Evolutionary conservation across 1,284 basidiomycete genomes (phyloP).

Genomic region (Caloboletus firmus): DNA sequence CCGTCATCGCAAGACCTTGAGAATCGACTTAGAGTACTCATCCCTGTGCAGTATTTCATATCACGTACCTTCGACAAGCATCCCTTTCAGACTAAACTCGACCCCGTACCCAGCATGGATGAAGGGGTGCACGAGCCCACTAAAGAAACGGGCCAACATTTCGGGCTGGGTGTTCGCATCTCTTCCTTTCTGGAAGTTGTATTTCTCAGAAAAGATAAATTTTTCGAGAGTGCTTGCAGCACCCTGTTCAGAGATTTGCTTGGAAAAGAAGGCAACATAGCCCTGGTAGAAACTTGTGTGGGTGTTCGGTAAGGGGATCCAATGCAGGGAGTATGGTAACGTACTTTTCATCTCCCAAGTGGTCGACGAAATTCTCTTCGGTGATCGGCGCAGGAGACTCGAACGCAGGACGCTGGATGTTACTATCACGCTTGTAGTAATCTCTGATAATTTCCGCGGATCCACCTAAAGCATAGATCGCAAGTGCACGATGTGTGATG

Average conservation of each 20-base stretch:
- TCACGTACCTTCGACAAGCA: conserved; percentile 32
- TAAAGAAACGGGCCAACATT: conserved; percentile 30
- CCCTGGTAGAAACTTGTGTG: conserved; percentile 52
- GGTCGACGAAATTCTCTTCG: conserved; percentile 42
- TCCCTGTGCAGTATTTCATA: neutral
- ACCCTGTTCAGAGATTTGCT: conserved; percentile 45
- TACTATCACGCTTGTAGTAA: conserved; percentile 38
- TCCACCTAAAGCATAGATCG: conserved; percentile 45
- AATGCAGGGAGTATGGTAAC: neutral
- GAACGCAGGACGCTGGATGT: conserved; percentile 35
- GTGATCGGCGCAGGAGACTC: conserved; percentile 41
- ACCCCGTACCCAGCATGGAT: conserved; percentile 34
- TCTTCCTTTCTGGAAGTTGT: conserved; percentile 41
- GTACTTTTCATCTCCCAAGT: conserved; percentile 45
- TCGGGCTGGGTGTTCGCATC: conserved; percentile 21
- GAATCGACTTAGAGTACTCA: neutral
- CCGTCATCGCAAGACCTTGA: conserved; percentile 29
- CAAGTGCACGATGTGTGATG: conserved; percentile 44
- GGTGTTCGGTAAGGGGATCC: neutral
- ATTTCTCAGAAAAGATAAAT: conserved; percentile 55
- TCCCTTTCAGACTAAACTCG: conserved; percentile 35
- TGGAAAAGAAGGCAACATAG: conserved; percentile 58
- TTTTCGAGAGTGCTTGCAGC: conserved; percentile 48
- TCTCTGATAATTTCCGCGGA: conserved; percentile 36
- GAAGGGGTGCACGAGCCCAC: conserved; percentile 26